phyloP scores from a whole-genome alignment of 1,284 basidiomycete genomes.

The Tilletiopsis washingtonensis region DNA sequence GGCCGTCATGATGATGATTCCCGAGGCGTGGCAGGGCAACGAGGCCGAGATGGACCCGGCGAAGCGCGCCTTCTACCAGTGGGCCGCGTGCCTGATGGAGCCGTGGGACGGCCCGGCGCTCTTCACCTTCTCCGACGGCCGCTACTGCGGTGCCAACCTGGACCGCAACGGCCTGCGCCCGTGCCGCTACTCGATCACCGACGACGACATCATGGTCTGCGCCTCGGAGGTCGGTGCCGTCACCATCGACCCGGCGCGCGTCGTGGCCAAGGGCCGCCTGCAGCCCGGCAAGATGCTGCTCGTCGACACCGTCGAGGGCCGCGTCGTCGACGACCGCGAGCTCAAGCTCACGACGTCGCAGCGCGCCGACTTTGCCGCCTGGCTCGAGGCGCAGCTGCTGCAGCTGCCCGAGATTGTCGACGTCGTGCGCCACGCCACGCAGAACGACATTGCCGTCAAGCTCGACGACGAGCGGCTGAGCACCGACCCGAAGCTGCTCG shows the following conservation, averaged over 20 bases:
- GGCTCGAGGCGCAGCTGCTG: slow-evolving; percentile 43
- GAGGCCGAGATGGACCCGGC: slow-evolving; percentile 40
- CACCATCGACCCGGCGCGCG: slow-evolving; percentile 36
- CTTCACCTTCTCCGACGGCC: slow-evolving; percentile 46
- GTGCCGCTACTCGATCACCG: slow-evolving; percentile 44
- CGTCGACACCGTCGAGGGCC: slow-evolving; percentile 44
- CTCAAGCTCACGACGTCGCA: slow-evolving; percentile 43
- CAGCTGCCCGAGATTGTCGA: slow-evolving; percentile 34
- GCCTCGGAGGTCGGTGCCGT: slow-evolving; percentile 45
- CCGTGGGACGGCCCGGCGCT: slow-evolving; percentile 46
- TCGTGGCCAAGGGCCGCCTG: slow-evolving; percentile 41
- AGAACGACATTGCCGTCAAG: slow-evolving; percentile 26
- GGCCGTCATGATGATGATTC: slow-evolving; percentile 46
- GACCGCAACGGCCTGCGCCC: slow-evolving; percentile 46
- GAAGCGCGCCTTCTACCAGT: slow-evolving; percentile 44
- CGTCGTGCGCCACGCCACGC: slow-evolving; percentile 19
- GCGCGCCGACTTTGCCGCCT: slow-evolving; percentile 43
- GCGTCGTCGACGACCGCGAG: slow-evolving; percentile 44
- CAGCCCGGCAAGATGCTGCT: slow-evolving; percentile 46
- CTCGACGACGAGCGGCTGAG: slow-evolving; percentile 33
- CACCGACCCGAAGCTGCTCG: slow-evolving; percentile 40
- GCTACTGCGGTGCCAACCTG: slow-evolving; percentile 46
- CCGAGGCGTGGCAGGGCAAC: slow-evolving; percentile 44
- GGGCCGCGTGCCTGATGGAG: slow-evolving; percentile 46
- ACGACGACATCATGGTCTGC: slow-evolving; percentile 46